Evolutionary conservation across 2,329 filamentous ascomycete species (phyloP).

Genomic region (Colletotrichum camelliae): DNA sequence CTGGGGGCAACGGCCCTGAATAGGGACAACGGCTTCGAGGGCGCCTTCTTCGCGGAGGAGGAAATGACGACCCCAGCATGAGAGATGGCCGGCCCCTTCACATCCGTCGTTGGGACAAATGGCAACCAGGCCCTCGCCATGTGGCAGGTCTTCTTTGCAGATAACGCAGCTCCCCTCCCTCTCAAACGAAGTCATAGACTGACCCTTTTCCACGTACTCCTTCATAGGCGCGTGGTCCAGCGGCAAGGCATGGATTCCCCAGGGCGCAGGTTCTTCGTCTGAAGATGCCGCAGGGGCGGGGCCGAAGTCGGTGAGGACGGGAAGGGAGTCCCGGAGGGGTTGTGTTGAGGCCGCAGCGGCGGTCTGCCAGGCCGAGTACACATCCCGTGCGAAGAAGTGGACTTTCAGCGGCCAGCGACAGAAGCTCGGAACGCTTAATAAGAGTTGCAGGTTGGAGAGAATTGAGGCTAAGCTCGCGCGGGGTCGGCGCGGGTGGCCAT

Average conservation of each 20-base stretch:
- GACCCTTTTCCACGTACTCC: constrained; percentile 60
- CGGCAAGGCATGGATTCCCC: constrained; percentile 60
- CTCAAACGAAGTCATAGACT: constrained; percentile 60
- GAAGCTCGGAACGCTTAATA: constrained; percentile 83
- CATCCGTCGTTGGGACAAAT: constrained; percentile 61
- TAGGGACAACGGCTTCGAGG: constrained; percentile 64
- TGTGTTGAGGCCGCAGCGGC: constrained; percentile 58
- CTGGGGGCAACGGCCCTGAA: constrained; percentile 71
- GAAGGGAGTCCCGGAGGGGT: constrained; percentile 51
- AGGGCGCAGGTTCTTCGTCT: constrained; percentile 21
- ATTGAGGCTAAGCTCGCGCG: constrained; percentile 68
- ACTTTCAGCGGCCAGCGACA: constrained; percentile 80
- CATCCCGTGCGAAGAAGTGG: constrained; percentile 77
- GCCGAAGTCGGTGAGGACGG: constrained; percentile 62
- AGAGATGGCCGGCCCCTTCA: constrained; percentile 62
- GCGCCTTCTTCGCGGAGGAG: constrained; percentile 39
- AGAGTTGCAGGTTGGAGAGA: constrained; percentile 80
- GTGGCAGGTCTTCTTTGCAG: constrained; percentile 51
- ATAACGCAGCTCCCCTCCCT: constrained; percentile 60
- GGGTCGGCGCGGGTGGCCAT: constrained; percentile 62
- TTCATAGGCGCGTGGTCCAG: constrained; percentile 61
- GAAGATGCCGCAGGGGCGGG: constrained; percentile 21
- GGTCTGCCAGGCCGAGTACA: constrained; percentile 70
- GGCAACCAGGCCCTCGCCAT: constrained; percentile 57
- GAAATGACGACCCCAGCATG: constrained; percentile 63